Base-by-base conservation (phyloP, 1,139 yeast genomes). In the Fermentozyma sake region DNA sequence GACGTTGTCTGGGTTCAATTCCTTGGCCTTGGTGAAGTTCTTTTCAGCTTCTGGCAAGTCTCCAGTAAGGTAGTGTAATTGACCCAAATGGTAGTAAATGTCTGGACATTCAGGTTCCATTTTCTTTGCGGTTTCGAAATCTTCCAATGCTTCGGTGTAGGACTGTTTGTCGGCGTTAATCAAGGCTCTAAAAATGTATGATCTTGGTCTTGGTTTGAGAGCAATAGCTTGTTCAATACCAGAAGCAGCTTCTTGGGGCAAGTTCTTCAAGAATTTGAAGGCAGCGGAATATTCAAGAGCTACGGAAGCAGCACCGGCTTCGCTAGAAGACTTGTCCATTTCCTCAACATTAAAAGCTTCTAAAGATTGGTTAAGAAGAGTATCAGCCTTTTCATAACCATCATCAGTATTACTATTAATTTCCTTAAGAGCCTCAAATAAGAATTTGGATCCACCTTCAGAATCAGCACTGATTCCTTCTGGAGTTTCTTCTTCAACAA, bases 51-150 rank as follows among this genome's bases (percentile, higher is more conserved):
- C 70, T 24, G 63, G 62, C 49, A 83, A 76, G 43, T 86, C 84
- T 39, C 80, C 81, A 38, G 85, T 76, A 46, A 91, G 68, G 62
- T 89, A 91, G 55, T 72, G 74, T 53, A 89, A 72, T 72, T 93
- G 99, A 43, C 95, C 98, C 52, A 84, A 79, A 63, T 93, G 98
- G 68, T 91, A 91, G 65, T 78, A 85, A 42, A 83, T 76, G 52
- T 93, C 96, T 20, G 95, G 76, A 52, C 79, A 76, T 18, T 73
- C 61, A 26, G 91, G 77, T 49, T 84, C 80, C 42, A 83, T 54
- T 37, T 69, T 65, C 40, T 79, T 68, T 21, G 97, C 98, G 32
- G 69, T 64, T 29, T 75, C 75, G 48, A 91, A 87, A 56, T 82
- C 87, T 30, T 65, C 59, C 37, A 75, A 69, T 23, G 95, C 82